These are phyloP conservation scores for Lepiota venenata DNA, from an alignment of 768 basidiomycete species.

Conservation along the genomic window DNA sequence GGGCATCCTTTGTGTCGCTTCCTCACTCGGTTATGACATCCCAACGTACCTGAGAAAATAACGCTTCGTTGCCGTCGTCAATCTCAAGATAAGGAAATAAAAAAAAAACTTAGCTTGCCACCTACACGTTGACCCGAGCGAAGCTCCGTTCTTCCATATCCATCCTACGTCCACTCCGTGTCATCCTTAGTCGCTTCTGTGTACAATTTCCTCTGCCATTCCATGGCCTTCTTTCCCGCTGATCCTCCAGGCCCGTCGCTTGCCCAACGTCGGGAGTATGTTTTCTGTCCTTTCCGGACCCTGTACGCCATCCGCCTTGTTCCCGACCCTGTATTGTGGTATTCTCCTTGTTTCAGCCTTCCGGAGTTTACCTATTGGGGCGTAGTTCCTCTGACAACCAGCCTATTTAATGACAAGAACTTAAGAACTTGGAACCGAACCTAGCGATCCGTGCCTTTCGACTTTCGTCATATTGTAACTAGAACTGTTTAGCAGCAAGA, in stretches of 20 bases:
- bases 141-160: slow-evolving; percentile 5
- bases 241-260: neutral
- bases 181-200: slow-evolving; percentile 5
- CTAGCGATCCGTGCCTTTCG: neutral
- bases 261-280: no score
- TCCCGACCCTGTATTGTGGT: neutral
- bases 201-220: neutral
- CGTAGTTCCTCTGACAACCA: slow-evolving; percentile 5
- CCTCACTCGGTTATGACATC: neutral
- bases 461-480: neutral
- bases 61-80: neutral
- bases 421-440: neutral
- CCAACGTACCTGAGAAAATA: slow-evolving; percentile 9
- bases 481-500: neutral
- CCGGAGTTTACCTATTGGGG: slow-evolving; percentile 4
- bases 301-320: slow-evolving; percentile 2
- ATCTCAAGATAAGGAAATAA: neutral
- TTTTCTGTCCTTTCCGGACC: neutral
- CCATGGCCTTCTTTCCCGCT: slow-evolving; percentile 1
- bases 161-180: slow-evolving; percentile 5
- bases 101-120: neutral
- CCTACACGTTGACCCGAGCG: neutral
- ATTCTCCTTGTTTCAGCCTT: neutral
- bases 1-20: neutral
- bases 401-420: slow-evolving; percentile 3